These are phyloP conservation scores for Fallopia convolvulus DNA, from an alignment of 148 eudicot genomes.

Conservation along the genomic window DNA sequence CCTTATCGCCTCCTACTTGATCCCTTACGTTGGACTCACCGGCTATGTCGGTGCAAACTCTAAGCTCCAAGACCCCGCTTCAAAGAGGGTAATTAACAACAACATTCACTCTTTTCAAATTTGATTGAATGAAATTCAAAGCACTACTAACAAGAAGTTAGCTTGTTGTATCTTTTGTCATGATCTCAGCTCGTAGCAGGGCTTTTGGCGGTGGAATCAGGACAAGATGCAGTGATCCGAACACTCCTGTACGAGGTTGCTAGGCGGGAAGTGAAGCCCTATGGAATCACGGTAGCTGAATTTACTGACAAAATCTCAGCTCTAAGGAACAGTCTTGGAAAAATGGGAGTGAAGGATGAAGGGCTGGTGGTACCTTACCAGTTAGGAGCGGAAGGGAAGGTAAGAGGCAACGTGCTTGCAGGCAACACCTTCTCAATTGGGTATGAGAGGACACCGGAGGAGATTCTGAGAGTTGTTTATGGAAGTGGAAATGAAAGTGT, in stretches of 20 bases:
- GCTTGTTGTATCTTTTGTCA: neutral
- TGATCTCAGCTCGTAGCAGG: constrained; percentile 61
- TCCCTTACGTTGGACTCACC: constrained; percentile 86
- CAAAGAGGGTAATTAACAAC: constrained; percentile 36
- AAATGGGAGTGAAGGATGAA: constrained; percentile 53
- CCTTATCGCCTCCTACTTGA: constrained; percentile 66
- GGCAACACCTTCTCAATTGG: constrained; percentile 48
- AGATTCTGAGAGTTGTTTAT: constrained; percentile 65
- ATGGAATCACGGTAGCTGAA: constrained; percentile 54
- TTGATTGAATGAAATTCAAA: too few species aligned
- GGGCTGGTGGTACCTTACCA: constrained; percentile 34
- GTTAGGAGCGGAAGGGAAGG: constrained; percentile 48
- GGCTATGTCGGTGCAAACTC: constrained; percentile 82
- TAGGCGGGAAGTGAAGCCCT: constrained; percentile 38
- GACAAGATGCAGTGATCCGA: constrained; percentile 84
- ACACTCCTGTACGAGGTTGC: constrained; percentile 51
- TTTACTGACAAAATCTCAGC: constrained; percentile 57
- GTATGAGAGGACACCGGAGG: constrained; percentile 60
- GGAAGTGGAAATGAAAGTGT: constrained; percentile 37
- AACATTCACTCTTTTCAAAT: neutral
- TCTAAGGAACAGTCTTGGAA: constrained; percentile 56
- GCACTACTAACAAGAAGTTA: neutral
- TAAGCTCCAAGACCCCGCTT: constrained; percentile 30
- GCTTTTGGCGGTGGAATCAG: constrained; percentile 73
- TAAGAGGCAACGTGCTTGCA: constrained; percentile 52